Evolutionary conservation across 2,329 filamentous ascomycete species (phyloP).

Genomic region (Calonectria montana): DNA sequence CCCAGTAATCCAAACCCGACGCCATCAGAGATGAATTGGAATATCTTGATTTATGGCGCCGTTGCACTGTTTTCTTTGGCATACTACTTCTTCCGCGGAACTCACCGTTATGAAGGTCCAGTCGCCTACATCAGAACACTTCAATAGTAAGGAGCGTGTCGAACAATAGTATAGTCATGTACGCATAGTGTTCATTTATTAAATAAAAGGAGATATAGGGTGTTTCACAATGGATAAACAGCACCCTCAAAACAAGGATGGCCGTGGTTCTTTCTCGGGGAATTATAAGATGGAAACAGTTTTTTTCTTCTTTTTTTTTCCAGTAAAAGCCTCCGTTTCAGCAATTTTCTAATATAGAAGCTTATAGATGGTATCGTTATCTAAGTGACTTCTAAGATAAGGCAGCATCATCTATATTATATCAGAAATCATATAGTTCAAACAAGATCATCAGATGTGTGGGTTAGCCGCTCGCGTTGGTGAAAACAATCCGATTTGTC

Average conservation of each 20-base stretch:
- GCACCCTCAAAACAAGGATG: too few species aligned
- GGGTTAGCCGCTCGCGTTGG: too few species aligned
- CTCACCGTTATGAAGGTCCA: constrained; percentile 31
- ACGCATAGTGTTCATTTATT: background rate
- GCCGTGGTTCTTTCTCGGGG: too few species aligned
- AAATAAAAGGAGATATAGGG: background rate
- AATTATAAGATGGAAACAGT: too few species aligned
- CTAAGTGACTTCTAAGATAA: too few species aligned
- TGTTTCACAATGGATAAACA: too few species aligned
- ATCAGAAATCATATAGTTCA: background rate
- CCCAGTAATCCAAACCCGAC: constrained; percentile 32
- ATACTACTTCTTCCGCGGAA: constrained; percentile 33
- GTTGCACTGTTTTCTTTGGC: constrained; percentile 21
- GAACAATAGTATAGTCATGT: background rate
- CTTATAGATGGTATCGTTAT: too few species aligned
- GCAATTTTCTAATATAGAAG: too few species aligned
- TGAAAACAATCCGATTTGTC: too few species aligned
- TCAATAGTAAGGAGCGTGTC: background rate
- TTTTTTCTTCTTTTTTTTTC: too few species aligned
- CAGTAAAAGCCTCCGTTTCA: too few species aligned
- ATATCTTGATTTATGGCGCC: constrained; percentile 27
- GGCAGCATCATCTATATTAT: background rate
- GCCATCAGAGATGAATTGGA: constrained; percentile 36
- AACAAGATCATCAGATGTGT: too few species aligned
- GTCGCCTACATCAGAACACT: constrained; percentile 31